Conservation (phyloP, 2,329 filamentous ascomycete species). For the Simplicillium aogashimaense region DNA sequence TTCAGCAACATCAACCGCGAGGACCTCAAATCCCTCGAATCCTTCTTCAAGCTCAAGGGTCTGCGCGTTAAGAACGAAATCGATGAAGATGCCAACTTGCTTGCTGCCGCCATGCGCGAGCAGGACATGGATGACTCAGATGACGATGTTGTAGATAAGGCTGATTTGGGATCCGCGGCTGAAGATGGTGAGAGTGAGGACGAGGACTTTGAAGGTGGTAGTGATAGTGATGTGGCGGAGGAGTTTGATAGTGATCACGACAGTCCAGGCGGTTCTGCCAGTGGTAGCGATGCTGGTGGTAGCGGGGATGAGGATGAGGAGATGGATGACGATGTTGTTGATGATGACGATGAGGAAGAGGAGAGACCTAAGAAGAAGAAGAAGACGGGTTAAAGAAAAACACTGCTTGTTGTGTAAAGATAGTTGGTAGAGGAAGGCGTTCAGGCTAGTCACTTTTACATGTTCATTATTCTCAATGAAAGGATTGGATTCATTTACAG, state of each 20-base stretch:
- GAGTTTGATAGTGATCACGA: conserved; percentile 91
- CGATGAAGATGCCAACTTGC: conserved; percentile 75
- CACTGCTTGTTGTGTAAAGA: too few relatives aligned
- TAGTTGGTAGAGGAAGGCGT: not conserved
- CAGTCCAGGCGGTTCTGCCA: conserved; percentile 48
- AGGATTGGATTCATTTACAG: too few relatives aligned
- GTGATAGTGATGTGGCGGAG: conserved; percentile 90
- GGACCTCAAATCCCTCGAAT: conserved; percentile 91
- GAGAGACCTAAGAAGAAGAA: conserved; percentile 41
- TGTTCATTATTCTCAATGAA: too few relatives aligned
- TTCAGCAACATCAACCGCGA: conserved; percentile 99
- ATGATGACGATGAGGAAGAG: conserved; percentile 30
- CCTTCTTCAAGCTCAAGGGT: conserved; percentile 93
- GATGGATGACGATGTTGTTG: conserved; percentile 29
- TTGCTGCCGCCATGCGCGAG: conserved; percentile 75
- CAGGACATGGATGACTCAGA: conserved; percentile 78
- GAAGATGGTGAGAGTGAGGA: conserved; percentile 94
- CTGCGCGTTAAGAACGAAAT: conserved; percentile 98
- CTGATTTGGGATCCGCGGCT: conserved; percentile 82
- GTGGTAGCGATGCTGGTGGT: conserved; percentile 42
- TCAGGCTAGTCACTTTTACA: not conserved
- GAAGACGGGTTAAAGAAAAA: conserved; percentile 23
- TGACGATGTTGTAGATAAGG: conserved; percentile 60
- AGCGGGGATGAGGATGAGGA: conserved; percentile 36
- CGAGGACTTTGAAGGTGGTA: conserved; percentile 89